Evolutionary conservation across 2,329 filamentous ascomycete genomes (phyloP).

Genomic region (Helicocarpus griseus): DNA sequence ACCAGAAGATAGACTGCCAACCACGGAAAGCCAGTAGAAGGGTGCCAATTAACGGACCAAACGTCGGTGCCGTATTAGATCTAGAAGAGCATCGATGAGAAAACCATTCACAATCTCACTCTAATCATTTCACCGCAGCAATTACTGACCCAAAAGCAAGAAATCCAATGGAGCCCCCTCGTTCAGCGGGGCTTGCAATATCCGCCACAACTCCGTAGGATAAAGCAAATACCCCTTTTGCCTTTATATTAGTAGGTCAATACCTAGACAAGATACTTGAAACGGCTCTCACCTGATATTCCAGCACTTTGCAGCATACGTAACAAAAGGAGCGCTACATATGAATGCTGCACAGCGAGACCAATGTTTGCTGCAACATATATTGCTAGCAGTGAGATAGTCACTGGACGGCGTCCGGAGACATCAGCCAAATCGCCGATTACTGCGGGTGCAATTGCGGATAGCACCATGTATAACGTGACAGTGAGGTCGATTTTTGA

Average conservation of each 20-base stretch:
- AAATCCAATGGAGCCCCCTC: slow-evolving; percentile 14
- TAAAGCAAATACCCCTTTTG: slow-evolving; percentile 11
- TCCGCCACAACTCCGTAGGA: slow-evolving; percentile 16
- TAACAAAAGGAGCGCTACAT: slow-evolving; percentile 11
- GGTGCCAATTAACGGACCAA: neutral
- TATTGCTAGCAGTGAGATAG: slow-evolving; percentile 11
- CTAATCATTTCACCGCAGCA: neutral
- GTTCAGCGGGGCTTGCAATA: slow-evolving; percentile 10
- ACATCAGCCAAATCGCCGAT: slow-evolving; percentile 10
- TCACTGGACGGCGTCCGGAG: slow-evolving; percentile 12
- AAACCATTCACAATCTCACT: neutral
- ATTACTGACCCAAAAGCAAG: slow-evolving; percentile 7
- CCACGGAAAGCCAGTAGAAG: slow-evolving; percentile 19
- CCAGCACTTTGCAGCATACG: slow-evolving; percentile 14
- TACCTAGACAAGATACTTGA: too few relatives aligned
- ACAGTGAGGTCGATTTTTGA: slow-evolving; percentile 12
- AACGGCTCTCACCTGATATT: neutral
- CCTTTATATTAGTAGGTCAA: too few relatives aligned
- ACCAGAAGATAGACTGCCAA: slow-evolving; percentile 30
- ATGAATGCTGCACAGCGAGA: slow-evolving; percentile 12
- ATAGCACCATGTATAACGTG: slow-evolving; percentile 11
- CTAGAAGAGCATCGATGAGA: neutral
- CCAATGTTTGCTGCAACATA: slow-evolving; percentile 13
- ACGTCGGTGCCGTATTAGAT: neutral
- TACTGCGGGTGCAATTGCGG: slow-evolving; percentile 12